These are phyloP conservation scores for Coleophoma eucalyptorum DNA, from an alignment of 2,329 filamentous ascomycete genomes.

Conservation along the genomic window DNA sequence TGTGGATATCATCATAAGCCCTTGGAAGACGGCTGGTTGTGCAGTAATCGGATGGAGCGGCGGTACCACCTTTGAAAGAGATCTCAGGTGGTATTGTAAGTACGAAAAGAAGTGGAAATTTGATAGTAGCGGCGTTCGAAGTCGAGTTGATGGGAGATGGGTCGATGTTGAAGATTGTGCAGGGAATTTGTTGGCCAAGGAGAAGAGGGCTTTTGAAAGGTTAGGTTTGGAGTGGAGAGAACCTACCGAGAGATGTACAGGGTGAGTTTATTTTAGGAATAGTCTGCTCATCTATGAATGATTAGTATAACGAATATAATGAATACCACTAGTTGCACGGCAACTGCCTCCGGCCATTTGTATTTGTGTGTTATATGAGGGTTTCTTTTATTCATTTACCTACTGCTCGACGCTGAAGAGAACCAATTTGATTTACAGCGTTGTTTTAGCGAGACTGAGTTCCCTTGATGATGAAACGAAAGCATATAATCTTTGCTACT, in stretches of 20 bases:
- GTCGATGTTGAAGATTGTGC: constrained; percentile 68
- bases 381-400: too few relatives aligned
- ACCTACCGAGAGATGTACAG: constrained; percentile 57
- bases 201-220: constrained; percentile 75
- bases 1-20: constrained; percentile 87
- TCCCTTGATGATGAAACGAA: too few relatives aligned
- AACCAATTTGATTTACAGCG: too few relatives aligned
- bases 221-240: constrained; percentile 65
- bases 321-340: too few relatives aligned
- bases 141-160: constrained; percentile 58
- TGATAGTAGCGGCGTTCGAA: constrained; percentile 82
- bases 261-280: not conserved
- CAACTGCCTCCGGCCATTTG: too few relatives aligned
- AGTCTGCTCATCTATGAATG: not conserved
- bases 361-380: too few relatives aligned
- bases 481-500: too few relatives aligned
- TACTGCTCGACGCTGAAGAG: too few relatives aligned
- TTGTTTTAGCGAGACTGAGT: too few relatives aligned
- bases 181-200: constrained; percentile 63
- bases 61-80: constrained; percentile 85
- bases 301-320: not conserved
- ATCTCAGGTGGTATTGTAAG: constrained; percentile 78
- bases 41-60: constrained; percentile 86
- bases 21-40: constrained; percentile 86
- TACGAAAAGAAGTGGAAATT: constrained; percentile 74